Percentiles rank a stretch among this genome's conserved stretches.
These are phyloP conservation scores for Exserohilum rostratum DNA, from an alignment of 2,329 filamentous ascomycete genomes.

Conservation along the genomic window DNA sequence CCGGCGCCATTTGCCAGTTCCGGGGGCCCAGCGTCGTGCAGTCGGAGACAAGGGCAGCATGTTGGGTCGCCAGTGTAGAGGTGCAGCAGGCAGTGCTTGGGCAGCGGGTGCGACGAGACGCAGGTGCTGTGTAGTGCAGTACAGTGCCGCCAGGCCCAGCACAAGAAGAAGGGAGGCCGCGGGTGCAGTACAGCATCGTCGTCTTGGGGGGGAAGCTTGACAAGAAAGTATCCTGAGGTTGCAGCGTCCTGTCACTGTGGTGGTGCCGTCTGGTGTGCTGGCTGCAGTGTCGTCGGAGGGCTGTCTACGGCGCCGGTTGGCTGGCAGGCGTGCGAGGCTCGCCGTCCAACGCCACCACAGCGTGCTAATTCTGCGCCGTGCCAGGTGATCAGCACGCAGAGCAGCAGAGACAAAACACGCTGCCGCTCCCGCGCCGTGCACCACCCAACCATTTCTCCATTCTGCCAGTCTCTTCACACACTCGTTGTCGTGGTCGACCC, in stretches of 20 bases:
- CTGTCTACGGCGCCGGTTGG: no score
- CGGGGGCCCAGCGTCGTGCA: not conserved
- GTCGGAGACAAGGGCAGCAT: not conserved
- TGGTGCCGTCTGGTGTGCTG: no score
- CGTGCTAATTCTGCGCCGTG: constrained; percentile 36
- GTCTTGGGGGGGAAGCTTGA: no score
- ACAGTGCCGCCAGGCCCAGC: no score
- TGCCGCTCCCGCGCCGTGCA: constrained; percentile 20
- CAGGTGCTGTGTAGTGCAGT: no score
- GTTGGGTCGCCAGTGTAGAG: not conserved
- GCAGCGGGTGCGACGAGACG: constrained; percentile 14
- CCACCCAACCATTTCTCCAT: constrained; percentile 19
- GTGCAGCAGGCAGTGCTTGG: constrained; percentile 20
- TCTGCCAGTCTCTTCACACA: constrained; percentile 24
- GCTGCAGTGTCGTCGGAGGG: no score
- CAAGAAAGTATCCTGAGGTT: no score
- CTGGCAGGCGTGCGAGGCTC: constrained; percentile 2
- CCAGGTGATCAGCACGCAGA: constrained; percentile 36
- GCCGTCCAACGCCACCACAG: constrained; percentile 21
- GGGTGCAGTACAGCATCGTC: no score
- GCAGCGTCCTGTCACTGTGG: no score
- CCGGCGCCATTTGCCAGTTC: constrained; percentile 10
- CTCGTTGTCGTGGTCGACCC: constrained; percentile 27
- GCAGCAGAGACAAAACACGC: constrained; percentile 31
- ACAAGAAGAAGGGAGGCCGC: no score